phyloP scores from a whole-genome alignment of 1,139 yeast species.

The Nadsonia starkeyi-henricii region DNA sequence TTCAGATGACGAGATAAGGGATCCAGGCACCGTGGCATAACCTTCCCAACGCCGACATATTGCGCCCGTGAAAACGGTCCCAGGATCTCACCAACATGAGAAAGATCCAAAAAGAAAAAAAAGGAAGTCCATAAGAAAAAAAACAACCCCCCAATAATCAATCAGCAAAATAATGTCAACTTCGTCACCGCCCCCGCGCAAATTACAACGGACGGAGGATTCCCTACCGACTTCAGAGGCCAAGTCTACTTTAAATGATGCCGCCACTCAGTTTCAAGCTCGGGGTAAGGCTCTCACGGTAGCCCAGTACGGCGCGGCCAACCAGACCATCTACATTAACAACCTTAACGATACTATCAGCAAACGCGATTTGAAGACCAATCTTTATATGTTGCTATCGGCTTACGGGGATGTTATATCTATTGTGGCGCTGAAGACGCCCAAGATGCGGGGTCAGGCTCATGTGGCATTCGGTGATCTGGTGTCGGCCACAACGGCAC shows the following conservation, averaged over 20 bases:
- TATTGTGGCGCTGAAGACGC: conserved; percentile 34
- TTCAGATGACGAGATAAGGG: no score
- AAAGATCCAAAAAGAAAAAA: no score
- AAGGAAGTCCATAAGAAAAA: no score
- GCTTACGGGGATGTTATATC: conserved; percentile 57
- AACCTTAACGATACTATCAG: conserved; percentile 55
- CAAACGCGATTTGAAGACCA: conserved; percentile 31
- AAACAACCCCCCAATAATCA: no score
- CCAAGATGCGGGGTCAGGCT: conserved; percentile 62
- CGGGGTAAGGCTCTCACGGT: background rate
- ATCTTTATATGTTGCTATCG: conserved; percentile 47
- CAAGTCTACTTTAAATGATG: background rate
- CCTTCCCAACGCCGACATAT: no score
- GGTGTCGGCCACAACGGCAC: conserved; percentile 40
- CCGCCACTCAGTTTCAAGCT: background rate
- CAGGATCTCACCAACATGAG: no score
- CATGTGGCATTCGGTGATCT: conserved; percentile 44
- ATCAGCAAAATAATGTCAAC: background rate
- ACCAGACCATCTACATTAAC: conserved; percentile 47
- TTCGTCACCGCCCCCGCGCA: conserved; percentile 1
- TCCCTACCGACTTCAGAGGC: conserved; percentile 1
- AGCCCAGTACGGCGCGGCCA: conserved; percentile 15
- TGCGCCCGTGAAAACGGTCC: no score
- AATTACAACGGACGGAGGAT: background rate
- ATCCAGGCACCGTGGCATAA: no score